Evolutionary conservation across 768 basidiomycete species (phyloP).

Genomic region (Macrolepiota dolichaula): DNA sequence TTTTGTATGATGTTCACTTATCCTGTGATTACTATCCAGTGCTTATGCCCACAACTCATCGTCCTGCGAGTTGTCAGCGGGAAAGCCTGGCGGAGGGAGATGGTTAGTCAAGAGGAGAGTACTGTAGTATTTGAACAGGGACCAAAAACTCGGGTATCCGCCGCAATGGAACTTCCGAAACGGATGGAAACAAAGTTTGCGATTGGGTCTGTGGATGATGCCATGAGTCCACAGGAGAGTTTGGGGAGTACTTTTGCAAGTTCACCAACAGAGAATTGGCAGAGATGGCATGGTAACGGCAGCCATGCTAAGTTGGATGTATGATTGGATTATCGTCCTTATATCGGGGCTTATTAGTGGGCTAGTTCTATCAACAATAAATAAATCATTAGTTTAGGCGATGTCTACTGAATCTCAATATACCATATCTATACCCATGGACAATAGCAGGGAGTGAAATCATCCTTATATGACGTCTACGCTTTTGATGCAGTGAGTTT

Average conservation of each 20-base stretch:
- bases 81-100: constrained; percentile 11
- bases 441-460: too few species aligned
- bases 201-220: neutral
- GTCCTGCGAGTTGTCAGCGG: constrained; percentile 12
- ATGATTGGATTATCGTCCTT: neutral
- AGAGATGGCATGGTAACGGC: neutral
- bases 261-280: constrained; percentile 3
- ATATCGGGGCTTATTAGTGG: neutral
- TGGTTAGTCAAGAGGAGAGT: constrained; percentile 12
- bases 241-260: constrained; percentile 5
- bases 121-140: constrained; percentile 1
- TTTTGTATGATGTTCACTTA: neutral
- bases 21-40: neutral
- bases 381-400: too few species aligned
- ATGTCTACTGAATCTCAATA: too few species aligned
- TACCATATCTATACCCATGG: too few species aligned
- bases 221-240: constrained; percentile 4
- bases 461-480: too few species aligned
- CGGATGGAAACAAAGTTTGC: constrained; percentile 1
- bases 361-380: too few species aligned
- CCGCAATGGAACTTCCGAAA: neutral
- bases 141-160: neutral
- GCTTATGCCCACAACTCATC: constrained; percentile 11
- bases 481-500: too few species aligned
- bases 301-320: neutral